Conservation (phyloP, 352 stramenopile species). For the Phytophthora citricola region DNA sequence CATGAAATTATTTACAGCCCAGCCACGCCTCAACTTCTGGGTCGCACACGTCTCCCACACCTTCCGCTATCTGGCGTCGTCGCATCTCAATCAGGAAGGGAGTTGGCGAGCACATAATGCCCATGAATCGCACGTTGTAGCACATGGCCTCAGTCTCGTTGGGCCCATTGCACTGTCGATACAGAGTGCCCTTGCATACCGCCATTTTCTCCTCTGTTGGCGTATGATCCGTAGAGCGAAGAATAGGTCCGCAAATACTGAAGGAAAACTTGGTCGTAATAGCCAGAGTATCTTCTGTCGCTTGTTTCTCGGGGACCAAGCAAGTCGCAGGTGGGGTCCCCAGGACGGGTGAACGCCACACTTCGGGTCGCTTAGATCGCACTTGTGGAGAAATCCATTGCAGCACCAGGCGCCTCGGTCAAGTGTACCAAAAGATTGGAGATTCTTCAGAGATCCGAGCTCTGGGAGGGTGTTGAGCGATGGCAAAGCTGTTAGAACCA, state of each 20-base stretch:
- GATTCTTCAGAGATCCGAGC: constrained; percentile 10
- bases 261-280: neutral
- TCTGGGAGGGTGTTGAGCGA: constrained; percentile 12
- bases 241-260: constrained; percentile 1
- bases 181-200: constrained; percentile 35
- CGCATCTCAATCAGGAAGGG: constrained; percentile 26
- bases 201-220: constrained; percentile 15
- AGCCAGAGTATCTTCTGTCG: neutral
- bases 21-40: constrained; percentile 13
- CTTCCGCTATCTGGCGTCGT: constrained; percentile 18
- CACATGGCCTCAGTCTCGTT: constrained; percentile 18
- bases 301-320: neutral
- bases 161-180: constrained; percentile 13
- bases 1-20: constrained; percentile 6
- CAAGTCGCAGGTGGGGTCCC: constrained; percentile 14
- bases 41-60: constrained; percentile 16
- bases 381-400: constrained; percentile 35
- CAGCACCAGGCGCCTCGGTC: constrained; percentile 27
- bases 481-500: constrained; percentile 15
- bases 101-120: constrained; percentile 16
- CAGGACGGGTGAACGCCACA: constrained; percentile 17
- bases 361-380: constrained; percentile 10
- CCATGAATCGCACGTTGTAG: constrained; percentile 30
- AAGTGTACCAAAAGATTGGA: constrained; percentile 13
- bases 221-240: constrained; percentile 1